Evolutionary conservation across 1,284 basidiomycete genomes (phyloP), one percentile per base, ranked within the genome.

Genomic region (Ustilago shanxiensis): DNA sequence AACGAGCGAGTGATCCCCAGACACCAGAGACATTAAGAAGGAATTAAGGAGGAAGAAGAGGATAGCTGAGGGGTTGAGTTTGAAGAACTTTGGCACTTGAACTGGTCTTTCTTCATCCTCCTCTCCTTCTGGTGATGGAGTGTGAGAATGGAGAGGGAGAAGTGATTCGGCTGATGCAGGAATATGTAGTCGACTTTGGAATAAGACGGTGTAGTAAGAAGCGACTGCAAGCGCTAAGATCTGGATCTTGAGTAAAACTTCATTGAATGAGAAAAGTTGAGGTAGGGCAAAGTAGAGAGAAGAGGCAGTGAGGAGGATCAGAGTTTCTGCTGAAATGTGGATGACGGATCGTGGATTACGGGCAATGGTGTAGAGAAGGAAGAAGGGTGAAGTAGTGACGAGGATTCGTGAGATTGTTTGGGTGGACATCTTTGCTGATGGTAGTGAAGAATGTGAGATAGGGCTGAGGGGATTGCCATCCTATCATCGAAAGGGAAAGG

Each of bases 321-420:
- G 51, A n/a, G 60, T 35, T 22, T 62, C 60, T 16, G 18, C 24
- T 7, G 41, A n/a, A 8, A 62, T 29, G 31, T 55, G 28, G 31
- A 62, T 9, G 7, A 31, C 39, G 26, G 20, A 16, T 13, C 51
- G 41, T 20, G 37, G 39, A 3, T 31, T 55, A 11, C 31, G 39
- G 1, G 18, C 9, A 1, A 62, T 33, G 13, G 31, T 24, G 10
- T 14, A 4, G 9, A 54, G 41, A 14, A 62, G 24, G 28, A 28
- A 20, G 18, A 33, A 44, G 5, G 44, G 33, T 5, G 60, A 49
- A 10, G 47, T 1, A n/a, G 24, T 8, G 8, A 54, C n/a, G 14
- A 61, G 35, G 2, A n/a, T n/a, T n/a, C n/a, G n/a, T n/a, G n/a
- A n/a, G n/a, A n/a, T n/a, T n/a, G n/a, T n/a, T n/a, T n/a, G n/a